These are phyloP conservation scores for Metschnikowia dekortorum DNA, from an alignment of 805 yeast genomes.

Conservation along the genomic window DNA sequence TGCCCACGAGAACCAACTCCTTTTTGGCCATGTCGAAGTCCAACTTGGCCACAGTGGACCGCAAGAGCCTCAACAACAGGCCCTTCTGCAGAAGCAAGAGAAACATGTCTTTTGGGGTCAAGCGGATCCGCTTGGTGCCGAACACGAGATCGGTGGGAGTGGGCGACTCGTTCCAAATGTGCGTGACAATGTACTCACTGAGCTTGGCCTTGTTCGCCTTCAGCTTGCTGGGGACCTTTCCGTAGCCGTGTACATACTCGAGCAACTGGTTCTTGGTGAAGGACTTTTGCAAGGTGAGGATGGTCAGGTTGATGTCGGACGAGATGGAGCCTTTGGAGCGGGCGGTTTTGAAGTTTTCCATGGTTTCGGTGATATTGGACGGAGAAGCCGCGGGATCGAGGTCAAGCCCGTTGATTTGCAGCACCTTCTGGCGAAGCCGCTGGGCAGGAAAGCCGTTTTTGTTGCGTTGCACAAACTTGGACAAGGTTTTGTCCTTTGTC, in stretches of 20 bases:
- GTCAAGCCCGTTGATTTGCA: constrained; percentile 1
- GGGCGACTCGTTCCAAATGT: constrained; percentile 34
- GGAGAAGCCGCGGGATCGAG: background rate
- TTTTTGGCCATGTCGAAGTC: constrained; percentile 27
- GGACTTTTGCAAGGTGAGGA: constrained; percentile 6
- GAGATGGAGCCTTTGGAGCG: background rate
- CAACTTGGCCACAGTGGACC: constrained; percentile 39
- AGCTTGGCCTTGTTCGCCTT: constrained; percentile 14
- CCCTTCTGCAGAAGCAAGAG: constrained; percentile 38
- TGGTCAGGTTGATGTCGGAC: constrained; percentile 5
- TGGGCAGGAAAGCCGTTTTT: background rate
- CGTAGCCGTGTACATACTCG: constrained; percentile 6
- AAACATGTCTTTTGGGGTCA: constrained; percentile 38
- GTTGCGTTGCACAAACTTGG: constrained; percentile 2
- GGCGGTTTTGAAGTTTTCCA: constrained; percentile 6
- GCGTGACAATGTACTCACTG: constrained; percentile 25
- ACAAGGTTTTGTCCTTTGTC: constrained; percentile 13
- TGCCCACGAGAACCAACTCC: constrained; percentile 35
- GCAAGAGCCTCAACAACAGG: constrained; percentile 33
- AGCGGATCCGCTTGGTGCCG: constrained; percentile 27
- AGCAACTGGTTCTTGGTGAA: constrained; percentile 15
- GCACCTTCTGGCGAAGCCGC: background rate
- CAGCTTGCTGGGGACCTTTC: background rate
- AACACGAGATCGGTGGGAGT: constrained; percentile 23
- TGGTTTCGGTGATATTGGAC: background rate